Conservation (phyloP, 116 monocot species). For the Cymodocea nodosa region DNA sequence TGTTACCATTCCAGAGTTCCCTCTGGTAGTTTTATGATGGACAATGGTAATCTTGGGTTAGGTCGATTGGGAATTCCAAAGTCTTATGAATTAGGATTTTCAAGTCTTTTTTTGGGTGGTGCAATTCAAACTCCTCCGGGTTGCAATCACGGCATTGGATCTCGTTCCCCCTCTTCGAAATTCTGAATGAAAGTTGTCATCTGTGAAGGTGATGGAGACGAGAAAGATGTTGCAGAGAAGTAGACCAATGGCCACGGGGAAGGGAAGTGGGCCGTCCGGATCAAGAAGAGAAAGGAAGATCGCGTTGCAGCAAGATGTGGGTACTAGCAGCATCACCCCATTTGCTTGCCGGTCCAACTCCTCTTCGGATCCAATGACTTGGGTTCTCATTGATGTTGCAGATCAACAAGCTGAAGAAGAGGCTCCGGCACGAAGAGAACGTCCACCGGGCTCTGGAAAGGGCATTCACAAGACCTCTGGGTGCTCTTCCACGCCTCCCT, state of each 20-base stretch:
- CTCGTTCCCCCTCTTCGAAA: background rate
- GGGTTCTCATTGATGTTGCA: too few species aligned
- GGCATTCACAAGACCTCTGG: slow-evolving; percentile 87
- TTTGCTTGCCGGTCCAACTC: too few species aligned
- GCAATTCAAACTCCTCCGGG: background rate
- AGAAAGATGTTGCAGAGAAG: too few species aligned
- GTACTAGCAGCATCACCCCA: too few species aligned
- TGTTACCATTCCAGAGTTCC: background rate
- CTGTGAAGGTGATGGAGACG: too few species aligned
- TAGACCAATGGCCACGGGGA: too few species aligned
- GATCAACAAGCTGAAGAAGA: slow-evolving; percentile 53
- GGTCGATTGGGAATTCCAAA: background rate
- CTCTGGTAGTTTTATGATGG: background rate
- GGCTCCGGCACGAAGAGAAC: slow-evolving; percentile 81
- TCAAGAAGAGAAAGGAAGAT: too few species aligned
- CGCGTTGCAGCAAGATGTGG: too few species aligned
- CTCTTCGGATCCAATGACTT: too few species aligned
- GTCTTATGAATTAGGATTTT: background rate
- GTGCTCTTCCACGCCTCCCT: slow-evolving; percentile 91
- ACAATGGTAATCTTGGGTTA: background rate
- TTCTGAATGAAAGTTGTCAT: too few species aligned
- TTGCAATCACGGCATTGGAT: background rate
- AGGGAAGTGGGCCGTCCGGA: too few species aligned
- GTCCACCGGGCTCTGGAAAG: slow-evolving; percentile 85
- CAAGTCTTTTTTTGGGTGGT: background rate